Evolutionary conservation across 1,139 yeast species (phyloP).

Genomic region (Yamadazyma jaroonii): DNA sequence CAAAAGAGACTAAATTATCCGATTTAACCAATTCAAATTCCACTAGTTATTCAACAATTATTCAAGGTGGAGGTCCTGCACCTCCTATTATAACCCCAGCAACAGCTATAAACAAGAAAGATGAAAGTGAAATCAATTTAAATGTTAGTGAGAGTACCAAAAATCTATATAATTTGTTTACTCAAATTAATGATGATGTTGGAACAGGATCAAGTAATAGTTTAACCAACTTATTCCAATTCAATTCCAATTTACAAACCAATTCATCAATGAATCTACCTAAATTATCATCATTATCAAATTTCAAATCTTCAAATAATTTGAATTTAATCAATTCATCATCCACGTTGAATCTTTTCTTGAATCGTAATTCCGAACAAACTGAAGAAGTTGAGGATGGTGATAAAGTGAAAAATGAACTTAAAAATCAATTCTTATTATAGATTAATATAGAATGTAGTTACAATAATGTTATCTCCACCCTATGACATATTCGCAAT

Average conservation of each 20-base stretch:
- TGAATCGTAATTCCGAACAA: slow-evolving; percentile 4
- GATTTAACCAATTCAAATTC: slow-evolving; percentile 13
- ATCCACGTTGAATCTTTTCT: slow-evolving; percentile 14
- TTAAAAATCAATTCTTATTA: slow-evolving; percentile 13
- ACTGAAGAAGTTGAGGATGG: slow-evolving; percentile 7
- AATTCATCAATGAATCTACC: slow-evolving; percentile 10
- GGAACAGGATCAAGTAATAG: slow-evolving; percentile 20
- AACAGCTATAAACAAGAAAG: slow-evolving; percentile 11
- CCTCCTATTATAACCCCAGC: slow-evolving; percentile 18
- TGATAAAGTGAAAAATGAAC: slow-evolving; percentile 9
- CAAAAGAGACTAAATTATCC: not conserved
- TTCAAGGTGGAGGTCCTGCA: slow-evolving; percentile 15
- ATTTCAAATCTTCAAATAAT: slow-evolving; percentile 13
- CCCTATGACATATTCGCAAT: no score
- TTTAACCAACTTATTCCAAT: slow-evolving; percentile 29
- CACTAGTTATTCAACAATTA: slow-evolving; percentile 17
- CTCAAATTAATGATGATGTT: slow-evolving; percentile 27
- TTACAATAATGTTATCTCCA: no score
- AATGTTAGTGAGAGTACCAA: slow-evolving; percentile 25
- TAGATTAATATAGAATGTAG: slow-evolving; percentile 3
- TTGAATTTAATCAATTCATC: slow-evolving; percentile 13
- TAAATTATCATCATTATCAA: slow-evolving; percentile 15
- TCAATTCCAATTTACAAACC: slow-evolving; percentile 5
- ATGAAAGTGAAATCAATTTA: slow-evolving; percentile 8
- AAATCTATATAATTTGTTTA: slow-evolving; percentile 27